Base-by-base conservation (phyloP, 805 yeast genomes). In the Wickerhamiella kurtzmanii region DNA sequence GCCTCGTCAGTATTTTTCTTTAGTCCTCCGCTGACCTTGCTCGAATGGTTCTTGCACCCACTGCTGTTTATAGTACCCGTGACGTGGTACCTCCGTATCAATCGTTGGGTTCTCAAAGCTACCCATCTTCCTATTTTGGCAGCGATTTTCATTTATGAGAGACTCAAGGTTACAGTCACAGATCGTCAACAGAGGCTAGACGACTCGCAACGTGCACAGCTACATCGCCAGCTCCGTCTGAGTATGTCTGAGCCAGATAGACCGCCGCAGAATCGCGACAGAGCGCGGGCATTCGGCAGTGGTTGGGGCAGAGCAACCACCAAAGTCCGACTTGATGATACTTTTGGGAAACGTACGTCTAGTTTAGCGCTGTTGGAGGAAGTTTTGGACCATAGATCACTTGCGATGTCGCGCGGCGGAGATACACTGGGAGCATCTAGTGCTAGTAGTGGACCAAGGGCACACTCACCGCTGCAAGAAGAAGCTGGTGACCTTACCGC, bases 81-180 rank as follows among this genome's bases (percentile, higher is more conserved):
- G 32, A 49, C 56, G 3, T 44, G 50, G 43, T 65, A 60, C 44
- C 55, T 66, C 21, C 53, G 56, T 1, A 45, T 63, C 13, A 64
- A 65, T 47, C 50, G 70, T 5, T 48, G 56, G 3, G 49, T 65
- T 25, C 61, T 66, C 44, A 65, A 66, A 44, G 46, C 58, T 37
- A 64, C 69, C 3, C 70, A 66, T 41, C 55, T 64, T 49, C 69
- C 66, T 3, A 49, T 65, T 6, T 57, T 66, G 36, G 45, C 62
- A 13, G 49, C 54, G 18, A 65, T 66, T 8, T 66, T 57, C 45
- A 46, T 56, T 4, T 65, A 63, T 44, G 70, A 66, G 45, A 41
- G 50, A 35, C 44, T 53, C 15, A 43, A 50, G 2, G 50, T 45
- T 44, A 50, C 50, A 3, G 35, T 56, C 15, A 37, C 36, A 4